Conservation (phyloP, 2,329 filamentous ascomycete species). For the Hypoxylon sp. region DNA sequence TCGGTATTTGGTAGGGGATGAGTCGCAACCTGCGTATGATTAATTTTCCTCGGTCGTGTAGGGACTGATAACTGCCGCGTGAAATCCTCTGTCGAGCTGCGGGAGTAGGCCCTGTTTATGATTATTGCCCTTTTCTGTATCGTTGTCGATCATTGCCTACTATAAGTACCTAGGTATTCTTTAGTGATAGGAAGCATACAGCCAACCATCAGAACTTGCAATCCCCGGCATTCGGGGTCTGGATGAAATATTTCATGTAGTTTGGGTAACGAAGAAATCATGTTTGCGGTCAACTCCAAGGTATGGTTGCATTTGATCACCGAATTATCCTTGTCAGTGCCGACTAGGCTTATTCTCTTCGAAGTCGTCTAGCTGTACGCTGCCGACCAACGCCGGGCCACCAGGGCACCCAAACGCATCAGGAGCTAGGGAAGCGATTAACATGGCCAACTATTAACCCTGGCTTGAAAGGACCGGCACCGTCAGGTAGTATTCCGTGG, state of each 20-base stretch:
- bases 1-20: not conserved
- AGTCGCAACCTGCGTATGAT: not conserved
- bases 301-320: conserved; percentile 15
- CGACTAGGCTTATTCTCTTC: not conserved
- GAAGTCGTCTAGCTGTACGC: not conserved
- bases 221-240: not conserved
- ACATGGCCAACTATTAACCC: conserved; percentile 12
- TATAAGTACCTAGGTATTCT: not conserved
- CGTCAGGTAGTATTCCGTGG: conserved; percentile 5
- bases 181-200: conserved; percentile 20
- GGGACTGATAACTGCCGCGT: not conserved
- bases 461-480: not conserved
- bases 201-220: conserved; percentile 6
- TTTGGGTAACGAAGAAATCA: not conserved
- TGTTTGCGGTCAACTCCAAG: not conserved
- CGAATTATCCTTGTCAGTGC: not conserved
- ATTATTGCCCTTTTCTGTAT: conserved; percentile 6
- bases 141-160: conserved; percentile 14
- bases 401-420: conserved; percentile 5
- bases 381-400: conserved; percentile 1
- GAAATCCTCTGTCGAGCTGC: not conserved
- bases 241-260: not conserved
- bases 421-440: not conserved
- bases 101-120: not conserved
- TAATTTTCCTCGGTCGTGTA: not conserved